Evolutionary conservation across 1,284 basidiomycete species (phyloP).

Genomic region (Peniophora sp.): DNA sequence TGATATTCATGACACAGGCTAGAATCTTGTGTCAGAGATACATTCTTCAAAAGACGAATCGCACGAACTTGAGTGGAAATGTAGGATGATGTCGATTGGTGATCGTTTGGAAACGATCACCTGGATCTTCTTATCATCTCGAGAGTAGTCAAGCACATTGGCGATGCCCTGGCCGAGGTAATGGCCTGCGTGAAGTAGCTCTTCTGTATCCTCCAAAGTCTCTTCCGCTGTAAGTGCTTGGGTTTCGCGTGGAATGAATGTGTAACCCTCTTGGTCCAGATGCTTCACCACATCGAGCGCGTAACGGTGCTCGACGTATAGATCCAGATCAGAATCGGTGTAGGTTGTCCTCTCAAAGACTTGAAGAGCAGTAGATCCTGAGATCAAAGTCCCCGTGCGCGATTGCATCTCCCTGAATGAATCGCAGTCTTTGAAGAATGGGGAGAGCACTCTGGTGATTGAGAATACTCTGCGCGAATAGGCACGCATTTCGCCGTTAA

Average conservation of each 20-base stretch:
- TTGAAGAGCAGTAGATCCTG: slow-evolving; percentile 42
- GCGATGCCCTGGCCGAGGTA: slow-evolving; percentile 9
- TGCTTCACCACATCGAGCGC: neutral
- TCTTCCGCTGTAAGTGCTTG: neutral
- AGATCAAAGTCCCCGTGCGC: slow-evolving; percentile 34
- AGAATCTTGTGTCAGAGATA: neutral
- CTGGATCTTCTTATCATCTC: slow-evolving; percentile 18
- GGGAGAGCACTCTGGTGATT: slow-evolving; percentile 8
- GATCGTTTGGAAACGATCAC: slow-evolving; percentile 20
- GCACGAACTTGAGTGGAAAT: slow-evolving; percentile 37
- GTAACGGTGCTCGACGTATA: slow-evolving; percentile 27
- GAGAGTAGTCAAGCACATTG: slow-evolving; percentile 9
- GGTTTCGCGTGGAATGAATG: neutral
- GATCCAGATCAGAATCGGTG: slow-evolving; percentile 37
- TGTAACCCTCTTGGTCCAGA: neutral
- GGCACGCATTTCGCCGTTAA: neutral
- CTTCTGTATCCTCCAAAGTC: neutral
- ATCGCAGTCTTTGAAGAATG: slow-evolving; percentile 17
- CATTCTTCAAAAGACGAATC: neutral
- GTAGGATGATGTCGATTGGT: slow-evolving; percentile 27
- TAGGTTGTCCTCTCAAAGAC: slow-evolving; percentile 37
- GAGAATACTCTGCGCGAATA: slow-evolving; percentile 7
- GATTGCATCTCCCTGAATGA: slow-evolving; percentile 37
- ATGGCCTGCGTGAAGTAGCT: neutral
- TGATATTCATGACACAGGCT: slow-evolving; percentile 41